These are phyloP conservation scores for Talinum fruticosum DNA, from an alignment of 148 eudicot species.

Conservation along the genomic window DNA sequence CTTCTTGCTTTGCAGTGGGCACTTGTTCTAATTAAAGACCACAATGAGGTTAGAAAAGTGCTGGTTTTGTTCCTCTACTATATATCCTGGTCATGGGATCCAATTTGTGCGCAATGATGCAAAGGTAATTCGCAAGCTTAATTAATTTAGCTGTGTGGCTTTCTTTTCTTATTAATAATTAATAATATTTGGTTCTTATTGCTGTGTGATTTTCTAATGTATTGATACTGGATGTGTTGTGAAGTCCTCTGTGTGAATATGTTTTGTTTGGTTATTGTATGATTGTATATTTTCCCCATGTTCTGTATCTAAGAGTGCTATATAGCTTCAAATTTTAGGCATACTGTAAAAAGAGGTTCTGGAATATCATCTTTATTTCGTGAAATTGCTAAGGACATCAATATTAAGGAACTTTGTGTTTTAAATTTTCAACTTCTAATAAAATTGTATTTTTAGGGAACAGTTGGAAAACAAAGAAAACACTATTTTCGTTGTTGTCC, in stretches of 20 bases:
- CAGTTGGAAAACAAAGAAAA: background rate
- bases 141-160: background rate
- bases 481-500: background rate
- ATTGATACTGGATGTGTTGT: too few species aligned
- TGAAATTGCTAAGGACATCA: background rate
- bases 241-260: too few species aligned
- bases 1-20: constrained; percentile 13
- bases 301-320: background rate
- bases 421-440: background rate
- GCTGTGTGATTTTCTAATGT: too few species aligned
- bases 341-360: background rate
- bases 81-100: constrained; percentile 75
- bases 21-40: constrained; percentile 2
- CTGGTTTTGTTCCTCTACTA: constrained; percentile 88
- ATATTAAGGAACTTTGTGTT: background rate
- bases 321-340: background rate
- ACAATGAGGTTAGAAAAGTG: constrained; percentile 89
- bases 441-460: too few species aligned
- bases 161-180: too few species aligned
- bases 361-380: background rate
- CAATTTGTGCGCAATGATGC: constrained; percentile 92
- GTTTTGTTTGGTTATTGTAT: background rate
- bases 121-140: constrained; percentile 38
- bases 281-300: background rate
- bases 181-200: too few species aligned